Percentiles rank a stretch among this genome's conserved stretches.
These are phyloP conservation scores for Laburnicola sp. DNA, from an alignment of 2,329 filamentous ascomycete species.

Conservation along the genomic window DNA sequence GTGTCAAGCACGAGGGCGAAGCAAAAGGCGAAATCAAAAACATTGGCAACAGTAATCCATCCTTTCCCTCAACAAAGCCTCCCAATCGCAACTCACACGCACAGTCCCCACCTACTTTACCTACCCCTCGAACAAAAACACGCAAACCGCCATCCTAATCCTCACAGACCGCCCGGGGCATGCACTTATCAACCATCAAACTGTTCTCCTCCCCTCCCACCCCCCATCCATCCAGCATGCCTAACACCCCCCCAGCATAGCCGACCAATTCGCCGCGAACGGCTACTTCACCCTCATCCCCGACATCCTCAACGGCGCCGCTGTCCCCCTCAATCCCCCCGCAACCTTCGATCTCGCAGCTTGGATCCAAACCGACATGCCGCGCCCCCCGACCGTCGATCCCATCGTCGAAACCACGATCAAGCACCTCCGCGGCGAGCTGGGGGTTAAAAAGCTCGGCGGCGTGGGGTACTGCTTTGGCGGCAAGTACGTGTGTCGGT, in stretches of 20 bases:
- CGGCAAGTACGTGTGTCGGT: conserved; percentile 63
- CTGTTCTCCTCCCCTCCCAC: conserved; percentile 31
- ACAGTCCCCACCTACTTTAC: conserved; percentile 60
- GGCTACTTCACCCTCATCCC: conserved; percentile 71
- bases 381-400: conserved; percentile 50
- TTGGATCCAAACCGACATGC: conserved; percentile 54
- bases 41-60: conserved; percentile 46
- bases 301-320: conserved; percentile 71
- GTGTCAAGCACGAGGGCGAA: conserved; percentile 57
- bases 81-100: background rate
- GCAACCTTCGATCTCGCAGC: conserved; percentile 54
- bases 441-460: conserved; percentile 60
- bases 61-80: background rate
- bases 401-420: conserved; percentile 59
- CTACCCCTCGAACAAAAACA: conserved; percentile 57
- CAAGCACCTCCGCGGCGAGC: conserved; percentile 60
- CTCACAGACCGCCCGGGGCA: conserved; percentile 60
- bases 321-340: conserved; percentile 58
- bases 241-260: conserved; percentile 51
- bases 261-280: conserved; percentile 74
- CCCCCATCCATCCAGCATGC: background rate
- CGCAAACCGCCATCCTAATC: conserved; percentile 60
- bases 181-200: conserved; percentile 56
- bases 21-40: conserved; percentile 53
- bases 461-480: conserved; percentile 76